phyloP scores from a whole-genome alignment of 2,329 filamentous ascomycete species.

The Aureobasidium sp. region DNA sequence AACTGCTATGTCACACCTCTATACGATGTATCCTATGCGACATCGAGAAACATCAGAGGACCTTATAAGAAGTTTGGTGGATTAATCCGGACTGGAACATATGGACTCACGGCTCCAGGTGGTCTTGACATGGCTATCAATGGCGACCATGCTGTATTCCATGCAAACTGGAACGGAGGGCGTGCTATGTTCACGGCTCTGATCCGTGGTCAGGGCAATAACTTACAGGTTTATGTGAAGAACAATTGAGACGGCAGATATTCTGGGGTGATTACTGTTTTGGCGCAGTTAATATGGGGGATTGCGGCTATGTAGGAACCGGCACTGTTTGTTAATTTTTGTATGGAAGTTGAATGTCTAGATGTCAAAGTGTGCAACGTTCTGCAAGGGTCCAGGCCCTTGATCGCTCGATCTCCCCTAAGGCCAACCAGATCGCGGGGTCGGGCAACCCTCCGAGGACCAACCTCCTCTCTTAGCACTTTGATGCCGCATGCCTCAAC shows the following conservation, averaged over 20 bases:
- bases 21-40: constrained; percentile 17
- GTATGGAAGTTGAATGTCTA: too few species aligned
- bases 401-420: background rate
- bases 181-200: constrained; percentile 17
- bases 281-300: too few species aligned
- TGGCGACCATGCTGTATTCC: constrained; percentile 25
- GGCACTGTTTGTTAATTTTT: too few species aligned
- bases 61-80: constrained; percentile 19
- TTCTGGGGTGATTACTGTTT: too few species aligned
- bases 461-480: background rate
- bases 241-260: background rate
- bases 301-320: too few species aligned
- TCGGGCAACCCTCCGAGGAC: background rate
- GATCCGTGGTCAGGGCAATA: background rate
- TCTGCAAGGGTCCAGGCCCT: background rate
- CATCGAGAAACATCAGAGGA: constrained; percentile 12
- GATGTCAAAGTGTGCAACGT: background rate
- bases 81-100: constrained; percentile 20
- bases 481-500: background rate
- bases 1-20: constrained; percentile 16
- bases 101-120: constrained; percentile 22
- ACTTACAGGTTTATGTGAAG: background rate
- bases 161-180: constrained; percentile 19
- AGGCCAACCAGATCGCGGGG: background rate
- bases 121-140: constrained; percentile 24